Percentiles rank a stretch among this genome's conserved stretches.
These are phyloP conservation scores for Sporobolomyces phaffii DNA, from an alignment of 768 basidiomycete species.

Conservation along the genomic window DNA sequence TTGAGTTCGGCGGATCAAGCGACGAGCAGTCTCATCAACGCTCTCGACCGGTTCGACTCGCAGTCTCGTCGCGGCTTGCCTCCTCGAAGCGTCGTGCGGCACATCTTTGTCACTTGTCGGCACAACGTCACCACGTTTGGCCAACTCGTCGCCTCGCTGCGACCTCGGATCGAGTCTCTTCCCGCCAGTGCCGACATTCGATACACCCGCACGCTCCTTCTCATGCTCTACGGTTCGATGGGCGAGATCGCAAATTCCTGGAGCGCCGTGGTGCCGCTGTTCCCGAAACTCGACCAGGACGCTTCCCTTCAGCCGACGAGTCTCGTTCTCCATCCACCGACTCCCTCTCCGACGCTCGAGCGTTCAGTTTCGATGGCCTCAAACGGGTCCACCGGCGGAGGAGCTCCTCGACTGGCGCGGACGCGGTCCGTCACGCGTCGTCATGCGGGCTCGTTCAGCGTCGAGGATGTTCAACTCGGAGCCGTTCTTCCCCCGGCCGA, in stretches of 20 bases:
- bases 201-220: conserved; percentile 74
- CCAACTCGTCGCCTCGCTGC: conserved; percentile 77
- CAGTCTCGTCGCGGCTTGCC: conserved; percentile 64
- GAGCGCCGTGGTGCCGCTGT: conserved; percentile 65
- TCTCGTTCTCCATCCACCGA: conserved; percentile 40
- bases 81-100: conserved; percentile 64
- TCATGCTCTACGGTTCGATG: conserved; percentile 81
- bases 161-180: conserved; percentile 71
- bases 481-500: conserved; percentile 35
- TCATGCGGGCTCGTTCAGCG: conserved; percentile 43
- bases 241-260: conserved; percentile 83
- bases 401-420: conserved; percentile 13
- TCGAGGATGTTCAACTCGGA: conserved; percentile 41
- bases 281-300: conserved; percentile 52
- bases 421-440: conserved; percentile 28
- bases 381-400: background rate
- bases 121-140: conserved; percentile 76
- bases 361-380: background rate
- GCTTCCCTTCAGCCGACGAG: background rate
- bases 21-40: conserved; percentile 75
- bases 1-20: conserved; percentile 75
- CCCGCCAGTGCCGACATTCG: conserved; percentile 72
- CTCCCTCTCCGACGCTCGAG: conserved; percentile 33
- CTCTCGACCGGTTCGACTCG: conserved; percentile 84
- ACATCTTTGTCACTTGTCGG: conserved; percentile 72